A percentile compares a stretch with the other conserved stretches of the same genome.
Evolutionary conservation across 2,329 filamentous ascomycete species (phyloP).

Genomic region (Rhinocladiella similis): DNA sequence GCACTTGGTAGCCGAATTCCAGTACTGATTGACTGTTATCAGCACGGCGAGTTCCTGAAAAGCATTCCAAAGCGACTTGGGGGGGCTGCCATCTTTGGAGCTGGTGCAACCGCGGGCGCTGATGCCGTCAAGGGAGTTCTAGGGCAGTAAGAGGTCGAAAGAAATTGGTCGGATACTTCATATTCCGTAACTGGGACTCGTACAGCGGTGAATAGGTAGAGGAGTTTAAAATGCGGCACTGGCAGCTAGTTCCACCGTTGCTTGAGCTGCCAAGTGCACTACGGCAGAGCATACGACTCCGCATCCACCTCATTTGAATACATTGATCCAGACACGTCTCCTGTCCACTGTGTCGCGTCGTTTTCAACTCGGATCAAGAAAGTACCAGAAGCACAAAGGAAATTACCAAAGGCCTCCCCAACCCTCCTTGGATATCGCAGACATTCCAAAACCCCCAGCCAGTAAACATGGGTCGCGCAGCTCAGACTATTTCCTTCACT

Average conservation of each 20-base stretch:
- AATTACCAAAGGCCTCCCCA: not conserved
- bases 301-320: not conserved
- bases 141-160: not conserved
- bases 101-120: slow-evolving; percentile 1
- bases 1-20: not conserved
- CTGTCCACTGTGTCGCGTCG: not conserved
- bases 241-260: too few species aligned
- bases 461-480: slow-evolving; percentile 79
- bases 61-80: not conserved
- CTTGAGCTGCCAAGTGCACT: not conserved
- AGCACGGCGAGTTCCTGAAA: slow-evolving; percentile 4
- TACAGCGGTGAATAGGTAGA: too few species aligned
- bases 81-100: not conserved
- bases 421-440: not conserved
- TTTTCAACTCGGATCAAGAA: not conserved
- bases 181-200: too few species aligned
- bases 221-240: too few species aligned
- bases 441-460: not conserved
- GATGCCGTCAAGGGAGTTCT: not conserved
- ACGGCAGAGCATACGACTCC: not conserved
- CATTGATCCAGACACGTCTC: not conserved
- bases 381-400: not conserved
- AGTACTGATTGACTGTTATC: not conserved
- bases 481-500: slow-evolving; percentile 80
- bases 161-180: too few species aligned